Conservation (phyloP, 2,329 filamentous ascomycete species). For the Ophiostoma perfectum region DNA sequence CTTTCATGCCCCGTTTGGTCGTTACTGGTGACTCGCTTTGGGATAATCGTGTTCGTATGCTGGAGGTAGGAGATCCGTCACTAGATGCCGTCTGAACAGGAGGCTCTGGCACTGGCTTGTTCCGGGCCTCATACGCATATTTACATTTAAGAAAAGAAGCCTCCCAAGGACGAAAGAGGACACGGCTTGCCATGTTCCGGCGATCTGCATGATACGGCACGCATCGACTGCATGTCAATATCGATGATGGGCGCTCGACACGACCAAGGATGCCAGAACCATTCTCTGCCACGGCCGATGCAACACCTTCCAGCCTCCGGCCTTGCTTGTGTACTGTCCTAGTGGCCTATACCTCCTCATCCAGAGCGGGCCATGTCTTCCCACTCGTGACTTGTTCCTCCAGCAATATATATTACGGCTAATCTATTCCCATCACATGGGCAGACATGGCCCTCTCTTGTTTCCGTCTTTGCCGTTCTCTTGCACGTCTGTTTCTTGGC, state of each 20-base stretch:
- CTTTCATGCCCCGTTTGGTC: neutral
- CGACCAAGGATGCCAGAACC: neutral
- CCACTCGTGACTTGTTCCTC: neutral
- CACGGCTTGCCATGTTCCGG: neutral
- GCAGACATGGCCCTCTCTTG: neutral
- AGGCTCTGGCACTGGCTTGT: no score
- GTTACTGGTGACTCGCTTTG: neutral
- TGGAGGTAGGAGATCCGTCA: no score
- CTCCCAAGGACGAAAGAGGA: neutral
- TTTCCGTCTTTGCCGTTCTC: neutral
- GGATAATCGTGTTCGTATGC: no score
- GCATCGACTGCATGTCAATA: neutral
- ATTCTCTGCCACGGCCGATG: neutral
- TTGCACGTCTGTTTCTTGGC: neutral
- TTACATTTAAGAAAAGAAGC: no score
- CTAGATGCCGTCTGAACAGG: no score
- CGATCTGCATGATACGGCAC: neutral
- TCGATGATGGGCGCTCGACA: neutral
- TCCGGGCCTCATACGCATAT: no score
- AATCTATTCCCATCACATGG: constrained; percentile 1
- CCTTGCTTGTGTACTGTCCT: neutral
- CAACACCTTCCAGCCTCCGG: neutral
- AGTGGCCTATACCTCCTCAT: neutral
- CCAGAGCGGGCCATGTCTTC: neutral
- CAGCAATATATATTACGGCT: neutral